Conservation (phyloP, 495 filamentous ascomycete species). For the Hypoxylon rickii region DNA sequence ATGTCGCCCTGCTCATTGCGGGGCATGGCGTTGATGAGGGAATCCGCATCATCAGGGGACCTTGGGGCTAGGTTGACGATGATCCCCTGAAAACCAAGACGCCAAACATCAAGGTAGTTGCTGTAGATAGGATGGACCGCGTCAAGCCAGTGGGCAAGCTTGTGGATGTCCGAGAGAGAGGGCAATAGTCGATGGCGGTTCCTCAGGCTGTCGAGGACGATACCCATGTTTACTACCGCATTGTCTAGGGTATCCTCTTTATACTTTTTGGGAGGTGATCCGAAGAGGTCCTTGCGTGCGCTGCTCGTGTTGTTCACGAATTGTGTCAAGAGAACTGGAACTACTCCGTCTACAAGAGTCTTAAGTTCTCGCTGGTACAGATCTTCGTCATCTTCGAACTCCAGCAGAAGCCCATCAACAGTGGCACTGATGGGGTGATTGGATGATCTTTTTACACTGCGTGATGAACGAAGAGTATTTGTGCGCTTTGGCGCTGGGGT, state of each 20-base stretch:
- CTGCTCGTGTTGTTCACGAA: slow-evolving; percentile 75
- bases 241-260: slow-evolving; percentile 63
- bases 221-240: slow-evolving; percentile 93
- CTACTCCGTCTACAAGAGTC: slow-evolving; percentile 92
- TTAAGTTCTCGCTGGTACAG: slow-evolving; percentile 93
- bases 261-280: slow-evolving; percentile 22
- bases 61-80: slow-evolving; percentile 88
- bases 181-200: slow-evolving; percentile 73
- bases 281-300: slow-evolving; percentile 70
- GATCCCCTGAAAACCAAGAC: slow-evolving; percentile 92
- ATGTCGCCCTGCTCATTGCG: slow-evolving; percentile 80
- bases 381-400: slow-evolving; percentile 80
- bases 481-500: slow-evolving; percentile 50
- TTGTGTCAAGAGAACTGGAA: slow-evolving; percentile 87
- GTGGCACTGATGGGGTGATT: slow-evolving; percentile 69
- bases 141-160: slow-evolving; percentile 79
- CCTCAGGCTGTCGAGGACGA: slow-evolving; percentile 83
- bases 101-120: slow-evolving; percentile 88
- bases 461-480: slow-evolving; percentile 68
- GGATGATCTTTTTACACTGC: slow-evolving; percentile 72
- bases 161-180: slow-evolving; percentile 67
- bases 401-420: slow-evolving; percentile 73
- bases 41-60: slow-evolving; percentile 55
- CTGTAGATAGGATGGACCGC: slow-evolving; percentile 76
- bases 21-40: slow-evolving; percentile 71